Base-by-base conservation (phyloP, 441 rosid genomes). In the Adansonia grandidieri region DNA sequence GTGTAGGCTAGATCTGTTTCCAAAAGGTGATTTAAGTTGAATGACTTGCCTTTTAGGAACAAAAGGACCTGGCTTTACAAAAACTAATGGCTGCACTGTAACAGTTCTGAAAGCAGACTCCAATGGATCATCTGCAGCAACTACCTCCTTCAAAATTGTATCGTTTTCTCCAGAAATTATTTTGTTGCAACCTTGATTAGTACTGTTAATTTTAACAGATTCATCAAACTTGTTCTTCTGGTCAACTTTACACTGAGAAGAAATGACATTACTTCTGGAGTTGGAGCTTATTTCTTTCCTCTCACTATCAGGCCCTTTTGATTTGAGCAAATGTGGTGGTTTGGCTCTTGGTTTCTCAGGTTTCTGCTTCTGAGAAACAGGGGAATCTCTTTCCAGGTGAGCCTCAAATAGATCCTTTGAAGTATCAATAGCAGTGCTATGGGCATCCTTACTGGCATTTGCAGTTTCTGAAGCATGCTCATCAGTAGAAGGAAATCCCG, bases 1-100 rank as follows among this genome's bases (percentile, higher is more conserved):
- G 40, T 85, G 89, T 82, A 85, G 84, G 77, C 95, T 94, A 20
- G 85, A 75, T 82, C 81, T 89, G 89, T 82, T 89, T 63, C 71
- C 94, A 82, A 81, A 75, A 40, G 95, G 92, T 15, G 94, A 87
- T 83, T 88, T 87, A 74, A 97, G 97, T 88, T 97, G 99, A 83
- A 97, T 97, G 78, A 95, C 89, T 86, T 92, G 94, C 83, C 99
- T 88, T 85, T 92, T 97, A 81, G 91, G 93, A 86, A 80, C 88
- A 77, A 87, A 71, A 77, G 87, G 85, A 48, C 84, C 90, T 54
- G 89, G 79, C 79, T 91, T 95, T 32, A 75, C 56, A 71, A 90
- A 78, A 85, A 79, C 75, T 4, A 82, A 74, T 73, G 82, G 84
- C 80, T 80, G 88, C 58, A 77, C 85, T 80, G 83, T 93, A 47